Percentiles rank a stretch among this genome's conserved stretches.
Conservation (phyloP, 139 green algal genomes). For the Nannochloris sp. region DNA sequence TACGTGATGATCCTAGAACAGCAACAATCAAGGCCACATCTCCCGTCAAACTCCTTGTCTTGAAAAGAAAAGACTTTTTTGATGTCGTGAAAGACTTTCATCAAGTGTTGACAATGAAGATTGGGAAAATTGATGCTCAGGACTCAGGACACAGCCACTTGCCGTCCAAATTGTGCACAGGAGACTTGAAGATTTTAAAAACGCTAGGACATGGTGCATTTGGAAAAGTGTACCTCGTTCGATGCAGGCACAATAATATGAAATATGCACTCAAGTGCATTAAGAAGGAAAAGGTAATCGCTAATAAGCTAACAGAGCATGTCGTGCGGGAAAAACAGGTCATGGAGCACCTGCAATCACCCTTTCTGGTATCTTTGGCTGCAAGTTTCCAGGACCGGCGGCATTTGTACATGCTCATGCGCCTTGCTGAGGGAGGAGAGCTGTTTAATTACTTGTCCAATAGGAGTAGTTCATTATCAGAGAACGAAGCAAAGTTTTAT, state of each 20-base stretch:
- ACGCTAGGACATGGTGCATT: constrained; percentile 81
- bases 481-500: constrained; percentile 80
- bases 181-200: constrained; percentile 35
- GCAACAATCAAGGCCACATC: constrained; percentile 65
- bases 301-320: constrained; percentile 69
- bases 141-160: constrained; percentile 7
- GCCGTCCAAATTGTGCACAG: not conserved
- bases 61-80: constrained; percentile 46
- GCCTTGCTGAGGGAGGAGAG: constrained; percentile 83
- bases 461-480: constrained; percentile 43
- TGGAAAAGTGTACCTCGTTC: constrained; percentile 75
- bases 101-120: constrained; percentile 19
- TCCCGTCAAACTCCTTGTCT: constrained; percentile 43
- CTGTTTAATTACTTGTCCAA: constrained; percentile 85
- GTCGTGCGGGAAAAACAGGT: constrained; percentile 72
- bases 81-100: constrained; percentile 44
- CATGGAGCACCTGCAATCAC: constrained; percentile 61
- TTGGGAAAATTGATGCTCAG: constrained; percentile 14
- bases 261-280: constrained; percentile 77
- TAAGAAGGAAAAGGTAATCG: constrained; percentile 66
- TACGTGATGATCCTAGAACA: constrained; percentile 59
- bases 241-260: constrained; percentile 21
- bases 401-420: constrained; percentile 82
- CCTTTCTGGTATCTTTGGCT: constrained; percentile 77
- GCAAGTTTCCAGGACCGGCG: constrained; percentile 40